phyloP scores from a whole-genome alignment of 805 yeast genomes.

The Teunomyces aglyptinius region DNA sequence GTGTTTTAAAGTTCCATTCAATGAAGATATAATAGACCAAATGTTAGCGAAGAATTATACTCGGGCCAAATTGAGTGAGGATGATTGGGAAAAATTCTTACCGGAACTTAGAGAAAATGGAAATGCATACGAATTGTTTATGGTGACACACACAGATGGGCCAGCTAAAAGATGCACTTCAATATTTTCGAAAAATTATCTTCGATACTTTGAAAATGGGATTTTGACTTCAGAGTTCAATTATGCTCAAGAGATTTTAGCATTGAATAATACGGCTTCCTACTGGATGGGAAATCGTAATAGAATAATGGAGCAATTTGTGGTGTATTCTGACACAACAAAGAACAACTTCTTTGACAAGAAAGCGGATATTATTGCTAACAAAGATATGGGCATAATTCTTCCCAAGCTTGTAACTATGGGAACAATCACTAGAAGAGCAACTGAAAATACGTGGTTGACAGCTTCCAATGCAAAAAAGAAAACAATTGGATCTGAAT shows the following conservation, averaged over 20 bases:
- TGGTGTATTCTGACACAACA: slow-evolving; percentile 50
- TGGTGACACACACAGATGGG: slow-evolving; percentile 88
- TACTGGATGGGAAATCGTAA: slow-evolving; percentile 93
- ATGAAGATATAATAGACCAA: slow-evolving; percentile 26
- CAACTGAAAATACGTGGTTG: slow-evolving; percentile 96
- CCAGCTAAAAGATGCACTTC: slow-evolving; percentile 68
- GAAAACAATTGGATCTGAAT: slow-evolving; percentile 85
- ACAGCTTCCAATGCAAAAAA: slow-evolving; percentile 94
- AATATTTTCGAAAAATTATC: slow-evolving; percentile 73
- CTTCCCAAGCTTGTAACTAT: slow-evolving; percentile 82
- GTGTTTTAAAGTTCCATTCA: slow-evolving; percentile 69
- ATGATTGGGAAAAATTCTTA: slow-evolving; percentile 23
- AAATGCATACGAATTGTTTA: slow-evolving; percentile 46
- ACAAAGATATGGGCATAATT: slow-evolving; percentile 60
- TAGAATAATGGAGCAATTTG: slow-evolving; percentile 81
- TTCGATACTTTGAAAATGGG: slow-evolving; percentile 70
- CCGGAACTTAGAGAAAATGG: slow-evolving; percentile 24
- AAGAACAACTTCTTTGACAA: slow-evolving; percentile 25
- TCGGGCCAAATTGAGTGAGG: slow-evolving; percentile 26
- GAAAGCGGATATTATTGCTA: slow-evolving; percentile 19
- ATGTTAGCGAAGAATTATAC: slow-evolving; percentile 41
- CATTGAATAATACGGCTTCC: slow-evolving; percentile 75
- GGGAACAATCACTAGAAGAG: slow-evolving; percentile 97
- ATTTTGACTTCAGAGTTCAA: slow-evolving; percentile 66
- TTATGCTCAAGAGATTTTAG: slow-evolving; percentile 73